phyloP scores from a whole-genome alignment of 2,329 filamentous ascomycete species.

The Cladosporium velox region DNA sequence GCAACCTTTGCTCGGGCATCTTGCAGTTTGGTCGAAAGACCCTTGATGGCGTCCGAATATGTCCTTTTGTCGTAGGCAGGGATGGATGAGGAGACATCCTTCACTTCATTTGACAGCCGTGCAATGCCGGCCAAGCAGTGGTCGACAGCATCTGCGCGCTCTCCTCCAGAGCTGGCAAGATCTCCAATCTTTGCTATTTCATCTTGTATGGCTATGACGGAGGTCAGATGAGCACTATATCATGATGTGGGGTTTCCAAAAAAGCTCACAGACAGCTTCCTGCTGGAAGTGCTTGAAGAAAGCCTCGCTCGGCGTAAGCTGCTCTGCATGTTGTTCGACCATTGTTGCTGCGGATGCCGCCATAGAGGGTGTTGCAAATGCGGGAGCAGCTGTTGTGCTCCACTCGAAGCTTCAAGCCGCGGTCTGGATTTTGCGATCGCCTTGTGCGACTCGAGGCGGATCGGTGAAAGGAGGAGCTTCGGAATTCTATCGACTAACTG shows the following conservation, averaged over 20 bases:
- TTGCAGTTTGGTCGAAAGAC: slow-evolving; percentile 75
- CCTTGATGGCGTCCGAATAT: slow-evolving; percentile 82
- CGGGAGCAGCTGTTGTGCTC: slow-evolving; percentile 13
- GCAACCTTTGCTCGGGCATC: slow-evolving; percentile 66
- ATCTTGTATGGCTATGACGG: slow-evolving; percentile 68
- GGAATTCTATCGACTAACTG: background rate
- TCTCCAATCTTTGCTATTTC: slow-evolving; percentile 70
- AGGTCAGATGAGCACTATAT: background rate
- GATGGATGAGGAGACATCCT: slow-evolving; percentile 78
- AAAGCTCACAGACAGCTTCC: slow-evolving; percentile 64
- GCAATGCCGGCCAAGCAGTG: slow-evolving; percentile 78
- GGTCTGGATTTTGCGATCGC: slow-evolving; percentile 8
- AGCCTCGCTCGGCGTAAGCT: slow-evolving; percentile 63
- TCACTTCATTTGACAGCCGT: slow-evolving; percentile 77
- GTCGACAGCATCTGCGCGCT: slow-evolving; percentile 79
- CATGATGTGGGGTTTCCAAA: slow-evolving; percentile 8
- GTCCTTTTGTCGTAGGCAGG: slow-evolving; percentile 87
- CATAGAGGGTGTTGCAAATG: slow-evolving; percentile 13
- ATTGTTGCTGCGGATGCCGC: slow-evolving; percentile 13
- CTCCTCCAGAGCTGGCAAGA: slow-evolving; percentile 65
- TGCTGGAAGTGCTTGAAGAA: slow-evolving; percentile 85
- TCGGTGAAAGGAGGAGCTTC: background rate
- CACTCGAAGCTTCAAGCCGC: slow-evolving; percentile 3
- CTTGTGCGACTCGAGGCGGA: slow-evolving; percentile 13
- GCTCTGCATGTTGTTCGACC: slow-evolving; percentile 15